phyloP scores from a whole-genome alignment of 2,329 filamentous ascomycete species.

The Ophiognomonia clavigignenti-juglandacearum region DNA sequence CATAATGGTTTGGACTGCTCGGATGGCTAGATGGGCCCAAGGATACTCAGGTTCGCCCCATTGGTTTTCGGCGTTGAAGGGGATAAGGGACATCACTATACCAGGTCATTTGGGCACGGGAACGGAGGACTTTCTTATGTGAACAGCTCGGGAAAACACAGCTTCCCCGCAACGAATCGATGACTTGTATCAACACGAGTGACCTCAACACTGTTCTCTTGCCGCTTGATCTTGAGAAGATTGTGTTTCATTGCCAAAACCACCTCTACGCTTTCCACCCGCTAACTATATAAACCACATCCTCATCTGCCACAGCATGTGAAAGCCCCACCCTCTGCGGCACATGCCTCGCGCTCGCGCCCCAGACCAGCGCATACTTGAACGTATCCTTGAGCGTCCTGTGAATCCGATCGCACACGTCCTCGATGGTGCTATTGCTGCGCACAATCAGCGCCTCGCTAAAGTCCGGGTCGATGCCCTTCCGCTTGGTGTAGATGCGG shows the following conservation, averaged over 20 bases:
- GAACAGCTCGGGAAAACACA: slow-evolving; percentile 1
- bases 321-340: slow-evolving; percentile 86
- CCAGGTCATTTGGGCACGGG: slow-evolving; percentile 4
- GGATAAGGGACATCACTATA: slow-evolving; percentile 8
- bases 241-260: slow-evolving; percentile 7
- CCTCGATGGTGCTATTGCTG: slow-evolving; percentile 82
- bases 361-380: slow-evolving; percentile 98
- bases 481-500: slow-evolving; percentile 93
- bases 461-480: slow-evolving; percentile 87
- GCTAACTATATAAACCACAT: slow-evolving; percentile 64
- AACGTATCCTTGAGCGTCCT: slow-evolving; percentile 94
- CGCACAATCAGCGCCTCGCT: slow-evolving; percentile 89
- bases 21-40: slow-evolving; percentile 3
- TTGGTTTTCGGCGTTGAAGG: slow-evolving; percentile 13
- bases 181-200: slow-evolving; percentile 8
- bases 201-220: not conserved
- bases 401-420: slow-evolving; percentile 95
- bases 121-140: not conserved
- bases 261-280: slow-evolving; percentile 52
- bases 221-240: not conserved
- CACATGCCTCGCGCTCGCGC: slow-evolving; percentile 88
- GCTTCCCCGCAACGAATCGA: slow-evolving; percentile 16
- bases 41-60: slow-evolving; percentile 3
- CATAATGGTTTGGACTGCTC: not conserved
- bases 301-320: slow-evolving; percentile 70